Conservation (phyloP, 176 grass and related monocot genomes). For the Themeda triandra region DNA sequence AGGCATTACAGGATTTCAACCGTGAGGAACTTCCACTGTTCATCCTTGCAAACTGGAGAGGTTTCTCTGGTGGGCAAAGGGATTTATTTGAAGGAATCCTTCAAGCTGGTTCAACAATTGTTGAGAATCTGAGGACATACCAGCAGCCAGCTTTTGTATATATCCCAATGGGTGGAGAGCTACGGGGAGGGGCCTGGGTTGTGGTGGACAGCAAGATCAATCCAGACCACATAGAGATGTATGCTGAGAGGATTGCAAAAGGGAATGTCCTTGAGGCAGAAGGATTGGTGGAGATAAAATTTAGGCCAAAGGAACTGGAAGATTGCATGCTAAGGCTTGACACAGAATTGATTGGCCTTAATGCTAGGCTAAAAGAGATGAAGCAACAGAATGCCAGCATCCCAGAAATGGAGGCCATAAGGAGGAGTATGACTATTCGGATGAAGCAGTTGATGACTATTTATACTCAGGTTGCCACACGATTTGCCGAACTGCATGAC, state of each 20-base stretch:
- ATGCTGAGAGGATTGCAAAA: slow-evolving; percentile 76
- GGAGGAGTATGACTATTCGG: slow-evolving; percentile 51
- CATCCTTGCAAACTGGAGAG: too few species aligned
- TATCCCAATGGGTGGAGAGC: slow-evolving; percentile 88
- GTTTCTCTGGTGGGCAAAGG: slow-evolving; percentile 95
- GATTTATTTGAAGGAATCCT: slow-evolving; percentile 99
- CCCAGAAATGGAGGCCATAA: slow-evolving; percentile 47
- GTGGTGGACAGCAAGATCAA: slow-evolving; percentile 99
- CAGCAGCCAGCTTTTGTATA: slow-evolving; percentile 95
- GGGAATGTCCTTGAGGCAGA: slow-evolving; percentile 95
- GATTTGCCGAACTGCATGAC: slow-evolving; percentile 93
- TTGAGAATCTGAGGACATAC: slow-evolving; percentile 95
- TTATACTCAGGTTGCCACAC: slow-evolving; percentile 89
- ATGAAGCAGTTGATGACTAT: slow-evolving; percentile 78
- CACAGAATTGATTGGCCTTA: slow-evolving; percentile 59
- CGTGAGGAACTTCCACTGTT: slow-evolving; percentile 85
- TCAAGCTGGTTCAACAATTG: slow-evolving; percentile 95
- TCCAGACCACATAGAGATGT: slow-evolving; percentile 97
- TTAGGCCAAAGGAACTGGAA: slow-evolving; percentile 75
- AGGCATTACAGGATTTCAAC: slow-evolving; percentile 94
- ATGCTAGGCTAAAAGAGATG: slow-evolving; percentile 59
- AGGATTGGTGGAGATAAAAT: slow-evolving; percentile 95
- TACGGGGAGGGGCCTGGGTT: too few species aligned
- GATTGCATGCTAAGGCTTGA: slow-evolving; percentile 95
- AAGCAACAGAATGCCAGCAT: slow-evolving; percentile 32